Evolutionary conservation across 2,329 filamentous ascomycete genomes (phyloP), one percentile per base, ranked within the genome.

Genomic region (Sporothrix euskadiensis): DNA sequence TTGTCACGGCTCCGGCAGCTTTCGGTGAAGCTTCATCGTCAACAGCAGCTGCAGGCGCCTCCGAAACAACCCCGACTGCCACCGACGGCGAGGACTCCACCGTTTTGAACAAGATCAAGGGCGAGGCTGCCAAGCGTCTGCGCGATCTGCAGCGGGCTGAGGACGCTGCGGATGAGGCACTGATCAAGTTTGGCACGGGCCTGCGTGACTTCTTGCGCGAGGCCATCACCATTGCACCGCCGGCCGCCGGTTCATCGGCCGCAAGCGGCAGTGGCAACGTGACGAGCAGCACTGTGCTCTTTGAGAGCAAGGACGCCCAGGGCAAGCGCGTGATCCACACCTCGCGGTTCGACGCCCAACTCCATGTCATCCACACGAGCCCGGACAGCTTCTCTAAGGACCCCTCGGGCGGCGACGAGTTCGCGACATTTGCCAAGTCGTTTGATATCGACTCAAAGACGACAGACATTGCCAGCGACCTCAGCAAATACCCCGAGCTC

Each of bases 251-350:
- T 22, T 81, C 84, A 4, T 84, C 83, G 66, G 81, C 82, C 63
- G 54, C 59, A 12, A 26, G 39, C 22, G 44, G 73, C 54, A 32
- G 72, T 30, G 26, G 52, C 10, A 41, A 57, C 49, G 73, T 52
- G 30, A n/a, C 44, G 39, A 54, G 54, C 30, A 85, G 81, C 77
- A 85, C 91, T 68, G 89, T 97, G 44, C 85, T 98, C 4, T 99
- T 98, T 78, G 96, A 98, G 84, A 97, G 93, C 80, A 97, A 95
- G 81, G 95, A 98, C 81, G 90, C 92, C 5, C 88, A 90, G 69
- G 95, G 94, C 35, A 98, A 96, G 85, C 88, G 96, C 72, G 94
- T 98, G 19, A 97, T 98, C 76, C 96, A 99, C 81, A 93, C 94
- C 0, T 97, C 94, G 70, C 88, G 96, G 75, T 95, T 98, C 80